Evolutionary conservation across 2,329 filamentous ascomycete species (phyloP), one percentile per base, ranked within the genome.

Genomic region (Diaporthe caulivora): DNA sequence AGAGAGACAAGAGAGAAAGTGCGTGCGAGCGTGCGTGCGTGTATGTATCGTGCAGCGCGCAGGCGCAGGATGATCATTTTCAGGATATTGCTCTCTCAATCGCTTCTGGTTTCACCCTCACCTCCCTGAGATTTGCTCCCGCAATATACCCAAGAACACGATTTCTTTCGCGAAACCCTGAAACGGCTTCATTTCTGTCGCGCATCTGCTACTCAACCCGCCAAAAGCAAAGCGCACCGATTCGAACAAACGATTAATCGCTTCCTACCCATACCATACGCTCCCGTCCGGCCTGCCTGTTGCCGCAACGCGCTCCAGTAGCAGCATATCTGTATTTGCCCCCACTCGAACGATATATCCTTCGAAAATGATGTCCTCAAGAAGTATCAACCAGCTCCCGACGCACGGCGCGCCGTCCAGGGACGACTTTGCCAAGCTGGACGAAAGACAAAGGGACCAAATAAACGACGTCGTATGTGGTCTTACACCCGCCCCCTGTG

Each of bases 401-500:
- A 70, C 74, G 37, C 69, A 72, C 11, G 72, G 72, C 7, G 74
- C 74, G 26, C 80, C 82, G 1, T 77, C 80, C 31, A 77, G 80
- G 60, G 81, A 83, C 72, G 82, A 83, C 73, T 83, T 80, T 68
- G 80, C 80, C 71, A 82, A 81, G 51, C 75, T 98, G 77, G 92
- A 91, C 26, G 95, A 98, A 80, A 95, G 98, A 83, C 95, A 98
- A 82, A 90, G 93, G 77, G 94, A 97, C 80, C 95, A 98, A 83
- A 96, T 98, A 76, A 94, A 94, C 81, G 95, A 98, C 87, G 95
- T 96, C 76, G 95, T 97, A 89, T 80, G 92, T 87, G 37, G 40
- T 47, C 67, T n/a, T 24, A 40, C 42, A 34, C 37, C 37, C 37
- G 18, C 40, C 44, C 18, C 42, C 11, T 17, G 37, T 34, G 5